Base-by-base conservation (phyloP, 352 stramenopile species). In the Globisporangium spiculum region DNA sequence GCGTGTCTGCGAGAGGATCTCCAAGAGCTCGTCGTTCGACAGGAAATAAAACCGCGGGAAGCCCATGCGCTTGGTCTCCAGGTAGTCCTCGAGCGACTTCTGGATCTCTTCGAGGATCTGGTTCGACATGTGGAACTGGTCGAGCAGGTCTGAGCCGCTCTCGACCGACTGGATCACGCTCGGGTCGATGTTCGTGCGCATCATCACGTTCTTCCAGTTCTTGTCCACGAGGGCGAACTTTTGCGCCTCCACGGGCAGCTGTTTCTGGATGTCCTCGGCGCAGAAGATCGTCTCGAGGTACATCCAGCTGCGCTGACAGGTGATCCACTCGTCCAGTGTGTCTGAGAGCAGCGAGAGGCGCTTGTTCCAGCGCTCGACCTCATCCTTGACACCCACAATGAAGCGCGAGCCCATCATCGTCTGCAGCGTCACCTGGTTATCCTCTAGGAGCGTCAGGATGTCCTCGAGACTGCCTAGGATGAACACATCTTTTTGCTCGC, bases 331-430 rank as follows among this genome's bases (percentile, higher is more conserved):
- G 53, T 96, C 89, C 0, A 96, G 63, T 9, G 89, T 94, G 34
- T 96, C 84, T 0, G 85, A 91, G 12, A 98, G 73, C 38, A 96
- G 70, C 16, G 88, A 88, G 2, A 98, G 71, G 16, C 92, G 88
- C 62, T 96, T 96, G 67, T 90, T 92, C 92, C 92, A 98, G 20
- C 76, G 79, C 32, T 98, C 91, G 4, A 98, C 92, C 73, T 96
- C 84, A 41, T 96, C 87, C 70, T 97, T 96, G 6, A 98, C 90
- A 1, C 92, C 92, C 69, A 96, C 78, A 60, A 98, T 97, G 70
- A 90, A 98, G 0, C 92, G 87, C 27, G 88, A 97, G 9, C 92
- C 92, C 86, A 98, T 96, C 91, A 98, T 98, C 1, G 92, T 98
- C 67, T 97, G 89, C 38, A 97, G 69, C 30, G 89, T 94, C 27